Conservation (phyloP, 805 yeast genomes). For the Kazachstania viticola region DNA sequence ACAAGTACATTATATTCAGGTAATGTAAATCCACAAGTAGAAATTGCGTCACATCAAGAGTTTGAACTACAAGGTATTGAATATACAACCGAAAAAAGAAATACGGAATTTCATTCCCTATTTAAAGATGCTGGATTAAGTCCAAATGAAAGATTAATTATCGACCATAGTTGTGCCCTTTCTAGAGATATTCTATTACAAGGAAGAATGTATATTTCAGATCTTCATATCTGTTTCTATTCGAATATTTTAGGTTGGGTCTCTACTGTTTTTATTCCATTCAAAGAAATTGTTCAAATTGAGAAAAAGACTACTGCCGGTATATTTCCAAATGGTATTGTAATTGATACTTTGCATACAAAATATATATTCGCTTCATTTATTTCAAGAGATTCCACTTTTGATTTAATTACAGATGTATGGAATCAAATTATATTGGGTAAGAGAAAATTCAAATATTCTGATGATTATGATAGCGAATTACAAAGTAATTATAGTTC, state of each 20-base stretch:
- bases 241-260: slow-evolving; percentile 63
- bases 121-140: slow-evolving; percentile 40
- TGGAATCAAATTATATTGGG: slow-evolving; percentile 59
- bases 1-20: slow-evolving; percentile 13
- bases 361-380: slow-evolving; percentile 58
- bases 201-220: slow-evolving; percentile 55
- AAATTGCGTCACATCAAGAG: slow-evolving; percentile 8
- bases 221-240: slow-evolving; percentile 48
- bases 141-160: slow-evolving; percentile 38
- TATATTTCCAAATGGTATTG: slow-evolving; percentile 59
- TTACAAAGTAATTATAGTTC: slow-evolving; percentile 8
- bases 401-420: slow-evolving; percentile 43
- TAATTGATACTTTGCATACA: slow-evolving; percentile 51
- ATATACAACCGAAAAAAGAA: slow-evolving; percentile 39
- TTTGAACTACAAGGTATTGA: slow-evolving; percentile 17
- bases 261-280: slow-evolving; percentile 46
- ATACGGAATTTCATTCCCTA: slow-evolving; percentile 46
- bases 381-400: slow-evolving; percentile 46
- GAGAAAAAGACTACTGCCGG: slow-evolving; percentile 60
- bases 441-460: slow-evolving; percentile 34
- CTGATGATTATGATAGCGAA: slow-evolving; percentile 22
- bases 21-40: slow-evolving; percentile 8
- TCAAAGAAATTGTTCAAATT: slow-evolving; percentile 52
- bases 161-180: slow-evolving; percentile 57
- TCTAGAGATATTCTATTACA: slow-evolving; percentile 60